phyloP scores from a whole-genome alignment of 306 rosid species.

The Pyrus communis region DNA sequence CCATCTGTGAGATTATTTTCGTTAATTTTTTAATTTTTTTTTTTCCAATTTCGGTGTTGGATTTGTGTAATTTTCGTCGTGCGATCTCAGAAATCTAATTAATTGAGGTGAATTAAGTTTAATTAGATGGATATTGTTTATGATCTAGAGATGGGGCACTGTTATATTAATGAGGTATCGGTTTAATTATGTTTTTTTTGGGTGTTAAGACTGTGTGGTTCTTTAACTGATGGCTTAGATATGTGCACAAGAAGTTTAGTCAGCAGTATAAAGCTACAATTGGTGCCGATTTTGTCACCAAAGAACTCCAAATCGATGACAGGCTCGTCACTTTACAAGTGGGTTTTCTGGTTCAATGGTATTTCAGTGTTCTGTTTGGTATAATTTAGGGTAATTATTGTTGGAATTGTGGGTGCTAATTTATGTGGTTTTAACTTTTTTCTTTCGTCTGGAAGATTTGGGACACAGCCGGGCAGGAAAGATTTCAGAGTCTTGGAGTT shows the following conservation, averaged over 20 bases:
- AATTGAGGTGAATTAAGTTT: too few species aligned
- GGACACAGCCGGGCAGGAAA: conserved; percentile 97
- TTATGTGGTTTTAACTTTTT: background rate
- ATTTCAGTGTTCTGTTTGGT: conserved; percentile 11
- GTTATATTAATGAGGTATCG: background rate
- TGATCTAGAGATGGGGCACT: background rate
- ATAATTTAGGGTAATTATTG: background rate
- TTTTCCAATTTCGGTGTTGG: background rate
- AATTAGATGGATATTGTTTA: too few species aligned
- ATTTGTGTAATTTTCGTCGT: too few species aligned
- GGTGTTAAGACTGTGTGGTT: conserved; percentile 24
- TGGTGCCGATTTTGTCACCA: conserved; percentile 97
- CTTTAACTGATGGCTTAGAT: conserved; percentile 51
- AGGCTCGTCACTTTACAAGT: conserved; percentile 90
- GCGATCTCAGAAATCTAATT: too few species aligned
- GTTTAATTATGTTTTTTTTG: background rate
- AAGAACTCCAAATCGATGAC: conserved; percentile 94
- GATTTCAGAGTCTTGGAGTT: conserved; percentile 96
- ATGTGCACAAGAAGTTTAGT: conserved; percentile 90
- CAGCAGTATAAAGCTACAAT: conserved; percentile 98
- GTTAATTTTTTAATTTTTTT: too few species aligned
- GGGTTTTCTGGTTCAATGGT: conserved; percentile 43
- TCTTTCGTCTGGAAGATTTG: conserved; percentile 54
- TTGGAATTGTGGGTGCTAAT: background rate
- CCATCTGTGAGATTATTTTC: conserved; percentile 3